Conservation (phyloP, 106 monocot genomes). For the Acanthochlamys bracteata region DNA sequence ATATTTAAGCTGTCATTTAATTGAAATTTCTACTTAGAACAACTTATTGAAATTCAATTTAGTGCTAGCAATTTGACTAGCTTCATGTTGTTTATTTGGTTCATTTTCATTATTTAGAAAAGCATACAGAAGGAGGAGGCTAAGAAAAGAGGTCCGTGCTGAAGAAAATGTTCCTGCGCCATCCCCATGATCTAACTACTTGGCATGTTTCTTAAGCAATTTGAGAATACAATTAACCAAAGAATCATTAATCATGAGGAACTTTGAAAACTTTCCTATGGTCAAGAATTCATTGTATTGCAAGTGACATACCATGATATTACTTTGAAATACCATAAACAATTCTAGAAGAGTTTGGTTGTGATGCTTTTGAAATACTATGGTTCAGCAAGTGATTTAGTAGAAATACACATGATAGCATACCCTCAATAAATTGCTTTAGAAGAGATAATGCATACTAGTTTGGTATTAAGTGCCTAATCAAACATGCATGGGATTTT, state of each 20-base stretch:
- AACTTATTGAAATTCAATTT: neutral
- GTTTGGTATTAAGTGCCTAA: no score
- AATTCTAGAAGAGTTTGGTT: no score
- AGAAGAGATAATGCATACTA: no score
- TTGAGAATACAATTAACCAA: neutral
- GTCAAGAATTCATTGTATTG: neutral
- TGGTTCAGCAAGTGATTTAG: no score
- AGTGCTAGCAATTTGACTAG: neutral
- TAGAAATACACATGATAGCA: no score
- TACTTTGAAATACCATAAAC: no score
- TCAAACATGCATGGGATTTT: no score
- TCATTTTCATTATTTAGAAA: slow-evolving; percentile 31
- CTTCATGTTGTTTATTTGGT: neutral
- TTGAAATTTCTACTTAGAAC: neutral
- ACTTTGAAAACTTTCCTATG: neutral
- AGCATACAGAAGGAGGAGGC: slow-evolving; percentile 97
- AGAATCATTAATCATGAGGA: neutral
- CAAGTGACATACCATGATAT: no score
- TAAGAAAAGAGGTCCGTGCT: slow-evolving; percentile 90
- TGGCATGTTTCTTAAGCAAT: slow-evolving; percentile 51
- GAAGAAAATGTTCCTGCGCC: slow-evolving; percentile 91
- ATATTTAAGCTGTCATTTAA: no score
- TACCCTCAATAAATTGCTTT: no score
- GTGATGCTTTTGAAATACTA: no score
- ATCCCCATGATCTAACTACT: slow-evolving; percentile 83